Base-by-base conservation (phyloP, 208 protist genomes). In the Acanthamoeba castellanii region DNA sequence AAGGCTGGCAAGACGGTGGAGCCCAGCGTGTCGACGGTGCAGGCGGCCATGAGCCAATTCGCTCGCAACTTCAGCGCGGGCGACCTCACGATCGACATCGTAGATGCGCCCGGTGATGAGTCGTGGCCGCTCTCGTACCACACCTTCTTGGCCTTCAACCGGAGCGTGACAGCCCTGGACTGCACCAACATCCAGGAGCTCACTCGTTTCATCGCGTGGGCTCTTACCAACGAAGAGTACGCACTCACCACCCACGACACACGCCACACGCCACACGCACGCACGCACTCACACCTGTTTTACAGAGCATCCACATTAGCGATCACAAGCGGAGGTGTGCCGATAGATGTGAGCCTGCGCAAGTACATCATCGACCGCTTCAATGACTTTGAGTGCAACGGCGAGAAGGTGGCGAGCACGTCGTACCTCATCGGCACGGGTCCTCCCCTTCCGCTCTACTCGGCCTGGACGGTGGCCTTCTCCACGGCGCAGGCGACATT, bases 41-140 rank as follows among this genome's bases (percentile, higher is more conserved):
- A 64, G 14, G 42, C 78, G 32, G 78, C 78, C 45, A 87, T 87
- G 78, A 61, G 11, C n/a, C 14, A 92, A 3, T 92, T 78, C 87
- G 20, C n/a, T 30, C n/a, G 6, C 59, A 47, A 61, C 42, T 13
- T 68, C 84, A n/a, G 18, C 11, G 20, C 16, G 8, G 25, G 61
- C 13, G 6, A 68, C 6, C n/a, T 90, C 47, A 57, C 52, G 34
- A 50, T 92, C 32, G 66, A 92, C 87, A 92, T 92, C 27, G 11
- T 76, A 16, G 66, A 92, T 20, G 87, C 87, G 22, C n/a, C 9
- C 1, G 87, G 87, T 25, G 52, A 50, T 34, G 34, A 92, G 7
- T 78, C 61, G 34, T 92, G 87, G 87, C 87, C 87, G 45, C 6
- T 92, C 3, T 5, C 87, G 6, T 92, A 76, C 42, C 11, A 76